Evolutionary conservation across 768 basidiomycete genomes (phyloP), one percentile per base, ranked within the genome.

Genomic region (Chalciporus piperatus): DNA sequence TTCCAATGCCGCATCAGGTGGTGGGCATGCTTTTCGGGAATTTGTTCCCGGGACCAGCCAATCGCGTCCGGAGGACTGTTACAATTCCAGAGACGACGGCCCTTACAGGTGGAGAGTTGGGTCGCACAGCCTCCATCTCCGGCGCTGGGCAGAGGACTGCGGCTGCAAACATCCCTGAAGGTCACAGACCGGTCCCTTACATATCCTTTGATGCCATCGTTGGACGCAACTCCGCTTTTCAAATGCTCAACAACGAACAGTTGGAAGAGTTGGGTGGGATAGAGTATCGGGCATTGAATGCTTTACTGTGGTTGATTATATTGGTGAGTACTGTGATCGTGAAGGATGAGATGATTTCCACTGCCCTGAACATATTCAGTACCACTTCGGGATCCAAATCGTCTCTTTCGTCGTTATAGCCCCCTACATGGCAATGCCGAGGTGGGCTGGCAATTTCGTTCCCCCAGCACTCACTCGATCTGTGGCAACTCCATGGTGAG

Each of bases 201-300:
- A 85, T 98, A 51, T 79, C 84, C 1, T 98, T 97, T 63, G 82
- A 91, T 41, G 89, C 92, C 0, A 65, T 80, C 3, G 90, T 94
- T n/a, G 89, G 92, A 0, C 78, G 84, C 30, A 96, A 95, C 64
- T 92, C 88, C 3, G 71, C 72, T 3, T 91, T 91, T 57, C 77
- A 79, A 33, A 73, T 68, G 57, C 70, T 96, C 47, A 89, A 85
- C 0, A 76, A 80, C 17, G 91, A 93, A 42, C 89, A 98, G 62
- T 72, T 90, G 59, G 93, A 96, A 58, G 92, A 97, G 66, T 72
- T 98, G 5, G 94, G 94, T 4, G 95, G 96, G 17, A 87, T 97
- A 7, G 96, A 99, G 66, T 98, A 90, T 63, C 79, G 93, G 10
- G 89, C 88, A 12, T 71, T 97, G 56, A 85, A 84, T 40, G 81